Evolutionary conservation across 441 rosid species (phyloP).

Genomic region (Gossypium davidsonii): DNA sequence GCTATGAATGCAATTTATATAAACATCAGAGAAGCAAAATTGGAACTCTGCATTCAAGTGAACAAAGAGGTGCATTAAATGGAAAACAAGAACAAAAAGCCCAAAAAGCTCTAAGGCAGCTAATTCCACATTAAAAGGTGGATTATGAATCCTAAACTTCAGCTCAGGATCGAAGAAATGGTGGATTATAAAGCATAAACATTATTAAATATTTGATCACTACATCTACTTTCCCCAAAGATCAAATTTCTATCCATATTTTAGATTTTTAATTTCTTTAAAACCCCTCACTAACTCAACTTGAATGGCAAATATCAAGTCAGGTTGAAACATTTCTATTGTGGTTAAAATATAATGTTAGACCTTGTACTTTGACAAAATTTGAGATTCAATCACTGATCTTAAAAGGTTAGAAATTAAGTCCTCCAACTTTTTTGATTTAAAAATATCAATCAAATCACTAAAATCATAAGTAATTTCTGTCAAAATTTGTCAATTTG

Average conservation of each 20-base stretch:
- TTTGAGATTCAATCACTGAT: too few relatives aligned
- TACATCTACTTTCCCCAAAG: neutral
- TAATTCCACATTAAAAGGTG: neutral
- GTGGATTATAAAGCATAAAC: neutral
- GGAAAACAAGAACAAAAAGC: neutral
- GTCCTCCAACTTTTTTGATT: too few relatives aligned
- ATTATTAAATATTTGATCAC: neutral
- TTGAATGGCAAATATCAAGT: neutral
- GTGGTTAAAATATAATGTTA: too few relatives aligned
- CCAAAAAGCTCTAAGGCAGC: neutral
- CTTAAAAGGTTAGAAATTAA: too few relatives aligned
- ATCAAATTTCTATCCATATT: neutral
- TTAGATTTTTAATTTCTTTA: neutral
- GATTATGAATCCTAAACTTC: neutral
- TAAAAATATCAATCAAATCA: too few relatives aligned
- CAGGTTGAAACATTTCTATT: neutral
- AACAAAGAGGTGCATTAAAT: neutral
- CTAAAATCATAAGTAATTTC: too few relatives aligned
- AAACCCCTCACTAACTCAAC: neutral
- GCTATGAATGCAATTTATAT: neutral
- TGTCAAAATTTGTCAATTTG: too few relatives aligned
- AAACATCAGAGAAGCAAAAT: neutral
- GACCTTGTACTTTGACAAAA: too few relatives aligned
- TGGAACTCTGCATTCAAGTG: neutral
- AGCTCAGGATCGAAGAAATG: neutral